These are phyloP conservation scores for Meyerozyma sp. DNA, from an alignment of 1,139 yeast species.

Conservation along the genomic window DNA sequence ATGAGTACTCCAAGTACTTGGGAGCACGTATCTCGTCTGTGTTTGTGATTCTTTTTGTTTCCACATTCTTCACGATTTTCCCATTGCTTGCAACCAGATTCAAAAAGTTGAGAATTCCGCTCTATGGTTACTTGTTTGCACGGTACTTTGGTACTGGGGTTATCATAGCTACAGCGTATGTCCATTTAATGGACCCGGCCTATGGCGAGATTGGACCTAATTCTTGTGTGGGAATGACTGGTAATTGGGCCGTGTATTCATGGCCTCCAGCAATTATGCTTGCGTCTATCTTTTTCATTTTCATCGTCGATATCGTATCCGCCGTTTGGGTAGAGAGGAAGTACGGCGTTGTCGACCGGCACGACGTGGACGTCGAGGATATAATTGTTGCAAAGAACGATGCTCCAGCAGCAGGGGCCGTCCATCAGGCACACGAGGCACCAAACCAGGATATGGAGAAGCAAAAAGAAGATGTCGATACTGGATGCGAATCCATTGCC, in stretches of 20 bases:
- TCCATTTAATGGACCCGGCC: slow-evolving; percentile 10
- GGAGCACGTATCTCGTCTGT: slow-evolving; percentile 11
- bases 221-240: slow-evolving; percentile 8
- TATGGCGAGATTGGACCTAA: slow-evolving; percentile 6
- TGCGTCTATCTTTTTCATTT: slow-evolving; percentile 5
- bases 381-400: slow-evolving; percentile 1
- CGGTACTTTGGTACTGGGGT: slow-evolving; percentile 13
- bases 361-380: slow-evolving; percentile 4
- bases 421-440: background rate
- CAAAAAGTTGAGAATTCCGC: slow-evolving; percentile 7
- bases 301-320: slow-evolving; percentile 5
- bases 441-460: background rate
- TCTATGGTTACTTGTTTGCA: slow-evolving; percentile 8
- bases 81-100: slow-evolving; percentile 7
- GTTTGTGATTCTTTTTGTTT: slow-evolving; percentile 9
- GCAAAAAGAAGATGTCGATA: background rate
- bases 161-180: slow-evolving; percentile 11
- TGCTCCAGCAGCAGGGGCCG: background rate
- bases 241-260: slow-evolving; percentile 7
- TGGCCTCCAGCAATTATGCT: slow-evolving; percentile 8
- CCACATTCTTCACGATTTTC: slow-evolving; percentile 9
- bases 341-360: slow-evolving; percentile 1
- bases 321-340: slow-evolving; percentile 4
- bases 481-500: slow-evolving; percentile 2
- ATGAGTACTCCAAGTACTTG: slow-evolving; percentile 1